Evolutionary conservation across 345 rosid genomes (phyloP).

Genomic region (Anacardium occidentale): DNA sequence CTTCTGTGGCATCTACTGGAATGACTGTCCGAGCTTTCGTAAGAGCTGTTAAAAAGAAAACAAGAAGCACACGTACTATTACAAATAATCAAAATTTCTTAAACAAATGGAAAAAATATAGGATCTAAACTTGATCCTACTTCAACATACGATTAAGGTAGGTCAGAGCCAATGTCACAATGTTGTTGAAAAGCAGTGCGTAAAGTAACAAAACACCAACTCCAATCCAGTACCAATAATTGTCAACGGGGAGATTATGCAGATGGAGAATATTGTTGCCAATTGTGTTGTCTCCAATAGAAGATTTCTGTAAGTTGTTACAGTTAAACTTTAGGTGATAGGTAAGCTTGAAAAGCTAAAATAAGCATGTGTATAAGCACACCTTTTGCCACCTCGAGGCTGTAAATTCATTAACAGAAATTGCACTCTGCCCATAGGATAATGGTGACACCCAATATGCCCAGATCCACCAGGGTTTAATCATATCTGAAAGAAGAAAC

Average conservation of each 20-base stretch:
- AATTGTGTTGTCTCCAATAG: constrained; percentile 43
- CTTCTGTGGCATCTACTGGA: constrained; percentile 42
- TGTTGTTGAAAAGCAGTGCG: constrained; percentile 58
- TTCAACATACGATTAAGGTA: constrained; percentile 70
- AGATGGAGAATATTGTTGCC: constrained; percentile 61
- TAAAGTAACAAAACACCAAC: constrained; percentile 59
- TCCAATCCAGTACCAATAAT: constrained; percentile 87
- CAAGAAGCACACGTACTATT: constrained; percentile 2
- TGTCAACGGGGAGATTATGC: constrained; percentile 47
- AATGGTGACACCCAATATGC: constrained; percentile 90
- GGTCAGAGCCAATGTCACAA: constrained; percentile 70
- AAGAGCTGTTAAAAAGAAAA: constrained; percentile 50
- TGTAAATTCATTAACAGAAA: constrained; percentile 78
- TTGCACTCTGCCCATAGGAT: constrained; percentile 74
- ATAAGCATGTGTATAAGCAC: constrained; percentile 8
- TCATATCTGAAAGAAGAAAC: constrained; percentile 43
- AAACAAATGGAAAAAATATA: neutral
- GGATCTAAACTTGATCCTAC: neutral
- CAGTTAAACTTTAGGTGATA: neutral
- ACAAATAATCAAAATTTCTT: neutral
- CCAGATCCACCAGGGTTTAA: constrained; percentile 92
- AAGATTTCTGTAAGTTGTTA: constrained; percentile 54
- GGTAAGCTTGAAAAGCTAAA: neutral
- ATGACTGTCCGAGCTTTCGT: constrained; percentile 44
- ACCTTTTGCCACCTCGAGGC: constrained; percentile 83